Base-by-base conservation (phyloP, 2,329 filamentous ascomycete genomes). In the Fusarium sp. region DNA sequence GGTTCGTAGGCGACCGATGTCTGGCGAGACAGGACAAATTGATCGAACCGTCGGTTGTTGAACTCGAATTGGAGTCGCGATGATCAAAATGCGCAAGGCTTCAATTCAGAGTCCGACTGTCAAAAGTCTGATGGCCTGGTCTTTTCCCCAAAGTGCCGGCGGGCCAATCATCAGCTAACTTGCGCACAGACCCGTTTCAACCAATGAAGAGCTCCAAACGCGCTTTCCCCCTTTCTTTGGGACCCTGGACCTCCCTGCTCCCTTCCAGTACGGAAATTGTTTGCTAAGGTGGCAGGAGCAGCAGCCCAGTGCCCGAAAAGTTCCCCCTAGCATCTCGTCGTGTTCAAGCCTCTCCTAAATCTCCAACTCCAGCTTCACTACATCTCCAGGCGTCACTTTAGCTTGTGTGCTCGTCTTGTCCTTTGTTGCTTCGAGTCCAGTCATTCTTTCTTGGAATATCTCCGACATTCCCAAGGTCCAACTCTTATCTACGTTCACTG, bases 181-280 rank as follows among this genome's bases (percentile, higher is more conserved):
- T 44, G 62, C 63, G 77, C 78, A 79, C 75, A 61, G 77, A 77
- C 73, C 13, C 29, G 13, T 25, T 32, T 32, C 59, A 60, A 53
- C 78, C 78, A 79, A 79, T 80, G 53, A 72, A 49, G 48, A 75
- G 74, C 74, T 75, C 65, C 47, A 71, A 60, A 71, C 77, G 73
- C 78, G 77, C 77, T 76, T 82, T 81, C 81, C 82, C 82, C 82
- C 79, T 81, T 82, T 81, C 76, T 76, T 71, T 79, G 75, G 66
- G 77, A 74, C 80, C 81, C 79, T 81, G 79, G 62, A 64, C 68
- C 69, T 67, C 78, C 69, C 66, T 74, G 71, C 66, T 60, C 77
- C 76, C 78, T 76, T 77, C 71, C 71, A 75, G 75, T 70, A 80
- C 74, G 79, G 83, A 85, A 85, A 85, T 85, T 85, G 82, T 83